Evolutionary conservation across 2,329 filamentous ascomycete species (phyloP).

Genomic region (Botryotinia globosa): DNA sequence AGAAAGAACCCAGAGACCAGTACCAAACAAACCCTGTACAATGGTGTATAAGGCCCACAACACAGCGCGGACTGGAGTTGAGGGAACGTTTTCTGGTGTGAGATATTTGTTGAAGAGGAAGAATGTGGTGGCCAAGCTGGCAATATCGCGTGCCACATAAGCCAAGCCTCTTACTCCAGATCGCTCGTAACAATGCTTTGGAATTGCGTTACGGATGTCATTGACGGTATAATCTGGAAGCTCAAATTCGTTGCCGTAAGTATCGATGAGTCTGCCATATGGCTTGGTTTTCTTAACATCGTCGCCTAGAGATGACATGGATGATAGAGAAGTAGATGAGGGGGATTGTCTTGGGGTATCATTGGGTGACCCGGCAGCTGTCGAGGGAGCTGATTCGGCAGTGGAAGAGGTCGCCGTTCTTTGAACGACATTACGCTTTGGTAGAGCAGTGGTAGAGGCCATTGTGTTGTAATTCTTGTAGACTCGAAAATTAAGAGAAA

Average conservation of each 20-base stretch:
- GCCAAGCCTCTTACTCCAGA: constrained; percentile 70
- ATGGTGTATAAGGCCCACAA: constrained; percentile 66
- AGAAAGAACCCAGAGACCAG: constrained; percentile 92
- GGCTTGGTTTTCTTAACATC: constrained; percentile 41
- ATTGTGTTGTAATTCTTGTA: constrained; percentile 27
- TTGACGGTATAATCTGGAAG: constrained; percentile 97
- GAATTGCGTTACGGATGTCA: constrained; percentile 94
- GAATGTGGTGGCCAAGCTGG: constrained; percentile 72
- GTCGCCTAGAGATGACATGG: constrained; percentile 66
- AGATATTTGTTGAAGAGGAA: constrained; percentile 85
- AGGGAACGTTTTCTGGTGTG: constrained; percentile 79
- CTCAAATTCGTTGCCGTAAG: constrained; percentile 91
- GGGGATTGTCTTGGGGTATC: constrained; percentile 62
- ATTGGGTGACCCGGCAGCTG: constrained; percentile 54
- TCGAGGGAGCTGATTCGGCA: constrained; percentile 47
- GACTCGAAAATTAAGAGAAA: neutral
- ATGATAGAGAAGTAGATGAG: constrained; percentile 90
- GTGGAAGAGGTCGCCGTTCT: constrained; percentile 35
- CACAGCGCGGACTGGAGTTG: constrained; percentile 59
- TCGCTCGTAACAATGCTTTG: constrained; percentile 93
- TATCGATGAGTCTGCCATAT: constrained; percentile 75
- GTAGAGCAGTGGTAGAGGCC: constrained; percentile 37
- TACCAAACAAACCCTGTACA: constrained; percentile 88
- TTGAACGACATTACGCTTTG: constrained; percentile 28
- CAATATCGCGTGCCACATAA: constrained; percentile 83